Evolutionary conservation across 495 filamentous ascomycete species (phyloP).

Genomic region (Platismatia glauca): DNA sequence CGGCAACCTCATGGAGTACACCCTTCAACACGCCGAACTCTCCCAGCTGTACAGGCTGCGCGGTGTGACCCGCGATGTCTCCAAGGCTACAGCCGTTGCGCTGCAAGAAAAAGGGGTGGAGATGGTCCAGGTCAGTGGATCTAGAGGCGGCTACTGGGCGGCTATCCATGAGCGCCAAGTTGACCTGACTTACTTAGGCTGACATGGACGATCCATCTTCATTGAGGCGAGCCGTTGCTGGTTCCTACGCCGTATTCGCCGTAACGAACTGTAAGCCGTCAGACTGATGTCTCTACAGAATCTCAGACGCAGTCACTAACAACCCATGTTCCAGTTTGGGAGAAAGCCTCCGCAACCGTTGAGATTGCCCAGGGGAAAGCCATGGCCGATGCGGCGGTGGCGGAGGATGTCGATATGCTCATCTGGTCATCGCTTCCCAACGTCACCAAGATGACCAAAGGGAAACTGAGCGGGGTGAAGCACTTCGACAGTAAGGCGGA

Average conservation of each 20-base stretch:
- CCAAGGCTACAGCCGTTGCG: slow-evolving; percentile 15
- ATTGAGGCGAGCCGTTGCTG: slow-evolving; percentile 42
- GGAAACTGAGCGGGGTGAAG: slow-evolving; percentile 33
- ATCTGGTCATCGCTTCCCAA: slow-evolving; percentile 27
- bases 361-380: slow-evolving; percentile 48
- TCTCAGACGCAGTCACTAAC: too few species aligned
- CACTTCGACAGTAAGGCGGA: neutral
- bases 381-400: slow-evolving; percentile 41
- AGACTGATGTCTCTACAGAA: too few species aligned
- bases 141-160: too few species aligned
- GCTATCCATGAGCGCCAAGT: too few species aligned
- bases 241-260: slow-evolving; percentile 46
- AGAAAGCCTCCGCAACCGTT: slow-evolving; percentile 30
- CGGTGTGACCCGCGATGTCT: slow-evolving; percentile 28
- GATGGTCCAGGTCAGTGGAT: slow-evolving; percentile 9
- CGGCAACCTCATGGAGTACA: slow-evolving; percentile 26
- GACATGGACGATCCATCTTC: slow-evolving; percentile 42
- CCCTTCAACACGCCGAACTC: slow-evolving; percentile 25
- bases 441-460: slow-evolving; percentile 30
- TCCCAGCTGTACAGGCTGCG: slow-evolving; percentile 25
- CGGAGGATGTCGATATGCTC: slow-evolving; percentile 24
- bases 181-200: too few species aligned
- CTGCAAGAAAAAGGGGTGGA: slow-evolving; percentile 20
- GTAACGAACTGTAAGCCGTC: slow-evolving; percentile 42
- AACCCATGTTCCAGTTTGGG: too few species aligned